phyloP scores from a whole-genome alignment of 1,284 basidiomycete genomes.

The Pterulicium gracile region DNA sequence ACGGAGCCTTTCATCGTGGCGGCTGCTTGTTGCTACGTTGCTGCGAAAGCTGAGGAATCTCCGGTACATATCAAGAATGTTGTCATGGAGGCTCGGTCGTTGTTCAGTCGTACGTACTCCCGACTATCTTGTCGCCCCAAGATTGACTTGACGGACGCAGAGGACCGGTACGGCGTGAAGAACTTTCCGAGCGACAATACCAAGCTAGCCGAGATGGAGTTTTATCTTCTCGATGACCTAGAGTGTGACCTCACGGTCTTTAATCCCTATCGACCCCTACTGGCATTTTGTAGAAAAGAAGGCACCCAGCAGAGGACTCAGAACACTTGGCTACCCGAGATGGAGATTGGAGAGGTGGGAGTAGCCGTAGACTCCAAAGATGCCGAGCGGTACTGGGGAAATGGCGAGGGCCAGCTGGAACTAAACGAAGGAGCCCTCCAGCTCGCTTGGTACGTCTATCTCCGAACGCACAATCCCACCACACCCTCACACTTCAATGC shows the following conservation, averaged over 20 bases:
- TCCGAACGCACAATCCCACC: no score
- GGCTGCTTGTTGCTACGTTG: constrained; percentile 90
- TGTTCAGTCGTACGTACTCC: constrained; percentile 62
- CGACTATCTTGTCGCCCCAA: neutral
- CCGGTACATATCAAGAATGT: constrained; percentile 92
- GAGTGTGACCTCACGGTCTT: constrained; percentile 92
- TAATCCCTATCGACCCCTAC: constrained; percentile 87
- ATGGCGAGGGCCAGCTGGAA: constrained; percentile 57
- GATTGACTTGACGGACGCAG: constrained; percentile 17
- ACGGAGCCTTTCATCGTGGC: constrained; percentile 91
- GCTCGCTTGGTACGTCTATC: constrained; percentile 52
- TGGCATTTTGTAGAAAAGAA: constrained; percentile 61
- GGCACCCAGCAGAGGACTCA: constrained; percentile 18
- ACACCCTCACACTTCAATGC: neutral
- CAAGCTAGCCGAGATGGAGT: constrained; percentile 98
- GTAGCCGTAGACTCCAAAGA: constrained; percentile 44
- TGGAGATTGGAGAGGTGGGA: constrained; percentile 57
- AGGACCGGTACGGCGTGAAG: constrained; percentile 59
- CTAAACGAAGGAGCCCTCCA: constrained; percentile 60
- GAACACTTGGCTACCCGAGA: constrained; percentile 21
- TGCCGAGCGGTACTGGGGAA: constrained; percentile 64
- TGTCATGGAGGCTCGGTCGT: constrained; percentile 69
- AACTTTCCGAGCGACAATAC: constrained; percentile 77
- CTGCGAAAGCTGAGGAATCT: constrained; percentile 93
- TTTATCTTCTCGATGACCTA: constrained; percentile 93